phyloP scores from a whole-genome alignment of 805 yeast genomes.

The Nakazawaea ernobii region DNA sequence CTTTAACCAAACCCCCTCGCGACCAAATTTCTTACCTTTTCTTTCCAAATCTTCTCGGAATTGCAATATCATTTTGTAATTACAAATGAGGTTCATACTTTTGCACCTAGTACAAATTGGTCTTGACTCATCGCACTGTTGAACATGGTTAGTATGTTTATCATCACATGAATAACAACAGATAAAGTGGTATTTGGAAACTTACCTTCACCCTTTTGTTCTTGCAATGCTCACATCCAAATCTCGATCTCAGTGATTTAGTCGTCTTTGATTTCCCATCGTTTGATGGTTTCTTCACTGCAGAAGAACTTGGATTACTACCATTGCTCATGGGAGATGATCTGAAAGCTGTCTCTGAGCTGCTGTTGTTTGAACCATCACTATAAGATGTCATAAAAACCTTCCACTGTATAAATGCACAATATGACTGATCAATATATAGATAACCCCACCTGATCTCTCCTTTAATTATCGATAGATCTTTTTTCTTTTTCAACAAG shows the following conservation, averaged over 20 bases:
- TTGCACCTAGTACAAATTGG: constrained; percentile 32
- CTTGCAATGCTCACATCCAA: constrained; percentile 21
- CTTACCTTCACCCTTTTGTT: constrained; percentile 14
- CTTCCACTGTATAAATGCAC: too few species aligned
- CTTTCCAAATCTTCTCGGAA: constrained; percentile 13
- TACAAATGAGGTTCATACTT: constrained; percentile 16
- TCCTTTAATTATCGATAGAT: too few species aligned
- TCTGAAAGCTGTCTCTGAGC: neutral
- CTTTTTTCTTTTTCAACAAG: too few species aligned
- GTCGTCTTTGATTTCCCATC: neutral
- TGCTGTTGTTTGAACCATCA: too few species aligned
- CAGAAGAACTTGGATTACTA: constrained; percentile 20
- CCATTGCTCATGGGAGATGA: neutral
- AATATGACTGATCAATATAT: too few species aligned
- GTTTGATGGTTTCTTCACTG: neutral
- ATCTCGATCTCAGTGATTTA: constrained; percentile 14
- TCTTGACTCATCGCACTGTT: constrained; percentile 31
- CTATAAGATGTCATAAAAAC: too few species aligned
- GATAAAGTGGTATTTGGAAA: neutral
- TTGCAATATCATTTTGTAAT: constrained; percentile 9
- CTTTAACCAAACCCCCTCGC: constrained; percentile 13
- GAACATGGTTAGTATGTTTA: neutral
- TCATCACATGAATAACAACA: constrained; percentile 7
- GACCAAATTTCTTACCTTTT: constrained; percentile 12
- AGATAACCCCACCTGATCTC: too few species aligned